Evolutionary conservation across 2,329 filamentous ascomycete species (phyloP).

Genomic region (Aspergillus sp.): DNA sequence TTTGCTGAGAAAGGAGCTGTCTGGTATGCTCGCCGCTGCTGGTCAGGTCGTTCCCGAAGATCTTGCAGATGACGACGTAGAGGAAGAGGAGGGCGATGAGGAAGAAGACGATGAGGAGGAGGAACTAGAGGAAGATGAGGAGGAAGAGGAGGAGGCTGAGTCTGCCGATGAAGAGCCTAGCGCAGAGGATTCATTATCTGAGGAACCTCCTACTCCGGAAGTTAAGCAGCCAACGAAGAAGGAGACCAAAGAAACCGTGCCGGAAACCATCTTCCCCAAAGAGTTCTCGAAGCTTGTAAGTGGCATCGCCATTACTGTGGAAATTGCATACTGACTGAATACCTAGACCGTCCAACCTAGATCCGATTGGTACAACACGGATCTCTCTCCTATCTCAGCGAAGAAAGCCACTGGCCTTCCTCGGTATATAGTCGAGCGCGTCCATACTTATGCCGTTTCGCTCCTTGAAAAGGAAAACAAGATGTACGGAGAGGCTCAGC

Average conservation of each 20-base stretch:
- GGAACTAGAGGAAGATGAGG: slow-evolving; percentile 31
- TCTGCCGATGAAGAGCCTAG: slow-evolving; percentile 26
- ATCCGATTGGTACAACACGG: slow-evolving; percentile 66
- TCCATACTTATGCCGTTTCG: slow-evolving; percentile 67
- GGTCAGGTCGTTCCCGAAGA: slow-evolving; percentile 39
- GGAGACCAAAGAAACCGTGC: slow-evolving; percentile 18
- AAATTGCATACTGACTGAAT: slow-evolving; percentile 14
- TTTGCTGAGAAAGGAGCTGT: slow-evolving; percentile 41
- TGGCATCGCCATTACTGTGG: neutral
- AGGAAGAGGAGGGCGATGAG: slow-evolving; percentile 15
- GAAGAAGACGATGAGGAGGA: slow-evolving; percentile 43
- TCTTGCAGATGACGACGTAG: slow-evolving; percentile 31
- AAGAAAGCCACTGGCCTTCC: slow-evolving; percentile 49
- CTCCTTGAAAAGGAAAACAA: slow-evolving; percentile 77
- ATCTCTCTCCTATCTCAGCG: slow-evolving; percentile 55
- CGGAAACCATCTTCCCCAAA: slow-evolving; percentile 31
- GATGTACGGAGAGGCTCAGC: slow-evolving; percentile 68
- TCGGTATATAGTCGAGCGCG: slow-evolving; percentile 54
- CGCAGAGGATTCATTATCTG: slow-evolving; percentile 30
- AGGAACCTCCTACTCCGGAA: slow-evolving; percentile 22
- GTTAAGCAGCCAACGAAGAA: slow-evolving; percentile 26
- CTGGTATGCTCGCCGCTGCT: slow-evolving; percentile 36
- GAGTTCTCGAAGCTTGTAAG: slow-evolving; percentile 38
- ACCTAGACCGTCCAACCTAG: slow-evolving; percentile 58
- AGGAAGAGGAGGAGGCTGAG: slow-evolving; percentile 35